phyloP scores from a whole-genome alignment of 2,329 filamentous ascomycete species.

The Penicillium sp. region DNA sequence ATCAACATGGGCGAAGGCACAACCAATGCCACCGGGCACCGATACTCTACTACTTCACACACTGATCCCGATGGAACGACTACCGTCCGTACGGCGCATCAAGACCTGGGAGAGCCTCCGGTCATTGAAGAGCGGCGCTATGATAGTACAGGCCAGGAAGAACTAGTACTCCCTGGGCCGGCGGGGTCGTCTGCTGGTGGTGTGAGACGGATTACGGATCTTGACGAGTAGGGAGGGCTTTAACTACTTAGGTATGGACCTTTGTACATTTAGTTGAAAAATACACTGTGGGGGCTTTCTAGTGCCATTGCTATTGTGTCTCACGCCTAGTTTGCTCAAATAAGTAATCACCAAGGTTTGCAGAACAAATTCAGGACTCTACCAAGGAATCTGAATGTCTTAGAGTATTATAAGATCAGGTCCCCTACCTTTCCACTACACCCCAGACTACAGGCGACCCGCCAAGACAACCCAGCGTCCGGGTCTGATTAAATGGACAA shows the following conservation, averaged over 20 bases:
- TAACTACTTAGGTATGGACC: no score
- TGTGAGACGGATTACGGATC: conserved; percentile 29
- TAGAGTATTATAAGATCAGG: no score
- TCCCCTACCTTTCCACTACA: no score
- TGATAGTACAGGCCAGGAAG: conserved; percentile 31
- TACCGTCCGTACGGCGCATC: conserved; percentile 33
- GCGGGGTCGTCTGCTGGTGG: conserved; percentile 22
- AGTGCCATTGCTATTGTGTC: no score
- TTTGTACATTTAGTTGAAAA: not conserved
- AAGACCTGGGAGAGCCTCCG: conserved; percentile 36
- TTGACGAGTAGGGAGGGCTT: conserved; percentile 20
- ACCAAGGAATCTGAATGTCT: no score
- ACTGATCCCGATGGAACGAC: conserved; percentile 35
- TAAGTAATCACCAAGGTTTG: no score
- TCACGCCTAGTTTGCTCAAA: no score
- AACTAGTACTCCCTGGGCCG: conserved; percentile 11
- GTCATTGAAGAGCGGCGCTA: conserved; percentile 36
- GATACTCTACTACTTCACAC: conserved; percentile 32
- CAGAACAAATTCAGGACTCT: no score
- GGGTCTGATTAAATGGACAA: no score
- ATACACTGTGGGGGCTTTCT: no score
- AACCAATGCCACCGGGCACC: conserved; percentile 29
- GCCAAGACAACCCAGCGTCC: no score
- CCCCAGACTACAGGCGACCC: no score
- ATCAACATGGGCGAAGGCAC: conserved; percentile 27